These are phyloP conservation scores for Psidium friedrichsthalianum DNA, from an alignment of 345 rosid species.

Conservation along the genomic window DNA sequence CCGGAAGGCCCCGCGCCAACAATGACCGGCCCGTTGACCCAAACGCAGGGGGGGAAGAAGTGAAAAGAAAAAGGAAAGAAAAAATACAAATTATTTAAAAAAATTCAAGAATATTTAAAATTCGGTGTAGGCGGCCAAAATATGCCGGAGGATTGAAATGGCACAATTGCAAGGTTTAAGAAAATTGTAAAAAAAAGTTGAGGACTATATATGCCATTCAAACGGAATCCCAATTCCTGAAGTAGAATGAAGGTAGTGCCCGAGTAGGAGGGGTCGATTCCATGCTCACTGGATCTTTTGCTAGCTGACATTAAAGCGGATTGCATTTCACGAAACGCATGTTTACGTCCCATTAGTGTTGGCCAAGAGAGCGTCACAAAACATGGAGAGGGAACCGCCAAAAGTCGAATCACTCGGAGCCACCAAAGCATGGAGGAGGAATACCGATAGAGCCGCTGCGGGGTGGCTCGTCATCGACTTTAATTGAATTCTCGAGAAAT, in stretches of 20 bases:
- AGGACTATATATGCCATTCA: not conserved
- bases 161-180: too few species aligned
- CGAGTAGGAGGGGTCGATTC: not conserved
- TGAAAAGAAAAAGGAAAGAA: too few species aligned
- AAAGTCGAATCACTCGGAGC: not conserved
- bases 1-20: constrained; percentile 36
- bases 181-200: too few species aligned
- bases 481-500: too few species aligned
- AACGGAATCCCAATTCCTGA: not conserved
- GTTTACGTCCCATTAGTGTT: not conserved
- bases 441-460: not conserved
- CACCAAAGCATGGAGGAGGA: not conserved
- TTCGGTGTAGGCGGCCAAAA: too few species aligned
- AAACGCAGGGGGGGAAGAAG: not conserved
- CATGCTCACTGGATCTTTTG: not conserved
- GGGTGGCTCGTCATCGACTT: not conserved
- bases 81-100: too few species aligned
- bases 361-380: not conserved
- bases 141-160: too few species aligned
- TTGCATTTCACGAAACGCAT: not conserved
- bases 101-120: too few species aligned
- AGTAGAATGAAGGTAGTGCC: not conserved
- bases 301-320: not conserved
- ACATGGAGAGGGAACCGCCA: not conserved
- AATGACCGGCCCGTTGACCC: constrained; percentile 35